phyloP scores from a whole-genome alignment of 306 rosid genomes.

The Cicer cuneatum region DNA sequence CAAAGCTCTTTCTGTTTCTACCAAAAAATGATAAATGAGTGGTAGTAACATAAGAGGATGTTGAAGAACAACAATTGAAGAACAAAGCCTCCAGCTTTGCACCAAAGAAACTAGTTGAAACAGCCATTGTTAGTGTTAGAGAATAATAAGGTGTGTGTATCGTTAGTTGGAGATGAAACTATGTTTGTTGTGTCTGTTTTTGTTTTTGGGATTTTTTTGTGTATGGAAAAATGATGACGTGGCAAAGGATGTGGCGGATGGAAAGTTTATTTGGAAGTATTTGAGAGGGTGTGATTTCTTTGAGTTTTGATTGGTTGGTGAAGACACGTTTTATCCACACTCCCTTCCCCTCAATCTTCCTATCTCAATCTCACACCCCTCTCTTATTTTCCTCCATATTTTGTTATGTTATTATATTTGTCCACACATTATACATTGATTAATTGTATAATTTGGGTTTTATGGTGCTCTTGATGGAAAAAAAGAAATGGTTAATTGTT shows the following conservation, averaged over 20 bases:
- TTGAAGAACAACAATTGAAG: constrained; percentile 54
- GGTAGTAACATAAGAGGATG: constrained; percentile 46
- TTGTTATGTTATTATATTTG: too few species aligned
- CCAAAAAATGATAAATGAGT: constrained; percentile 45
- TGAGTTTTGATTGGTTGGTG: constrained; percentile 69
- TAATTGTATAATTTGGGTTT: too few species aligned
- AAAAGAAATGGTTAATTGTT: too few species aligned
- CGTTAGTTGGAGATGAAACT: constrained; percentile 14
- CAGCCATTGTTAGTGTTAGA: constrained; percentile 52
- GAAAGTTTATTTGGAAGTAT: constrained; percentile 38
- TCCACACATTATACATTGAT: too few species aligned
- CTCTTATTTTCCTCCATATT: background rate
- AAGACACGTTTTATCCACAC: constrained; percentile 87
- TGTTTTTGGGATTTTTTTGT: constrained; percentile 20
- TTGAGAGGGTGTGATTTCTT: constrained; percentile 58
- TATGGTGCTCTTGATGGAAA: too few species aligned
- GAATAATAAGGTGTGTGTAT: background rate
- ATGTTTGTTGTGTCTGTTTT: background rate
- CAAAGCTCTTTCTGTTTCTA: constrained; percentile 45
- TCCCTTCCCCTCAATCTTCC: constrained; percentile 49
- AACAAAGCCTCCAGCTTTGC: constrained; percentile 61
- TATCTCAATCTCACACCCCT: background rate
- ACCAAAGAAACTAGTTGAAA: constrained; percentile 60
- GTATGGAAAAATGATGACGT: constrained; percentile 34
- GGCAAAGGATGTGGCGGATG: constrained; percentile 43